Evolutionary conservation across 352 stramenopile genomes (phyloP).

Genomic region (Pythium vanterpoolii): DNA sequence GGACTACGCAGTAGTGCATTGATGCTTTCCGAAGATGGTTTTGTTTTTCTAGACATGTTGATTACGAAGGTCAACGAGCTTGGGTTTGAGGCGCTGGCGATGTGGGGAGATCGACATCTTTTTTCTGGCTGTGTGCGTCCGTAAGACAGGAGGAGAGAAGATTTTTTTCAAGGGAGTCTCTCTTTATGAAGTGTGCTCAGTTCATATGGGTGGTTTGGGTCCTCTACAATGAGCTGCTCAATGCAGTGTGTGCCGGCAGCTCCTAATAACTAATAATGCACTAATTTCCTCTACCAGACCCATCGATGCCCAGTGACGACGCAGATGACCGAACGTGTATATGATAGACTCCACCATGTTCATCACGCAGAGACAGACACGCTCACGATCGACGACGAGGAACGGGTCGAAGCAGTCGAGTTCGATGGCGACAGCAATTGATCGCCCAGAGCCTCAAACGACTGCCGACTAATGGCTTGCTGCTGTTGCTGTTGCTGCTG

Average conservation of each 20-base stretch:
- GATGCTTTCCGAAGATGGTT: no score
- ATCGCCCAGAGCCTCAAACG: constrained; percentile 52
- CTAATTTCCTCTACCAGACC: no score
- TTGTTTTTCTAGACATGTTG: no score
- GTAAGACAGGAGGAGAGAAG: neutral
- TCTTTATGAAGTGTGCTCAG: neutral
- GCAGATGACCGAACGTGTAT: neutral
- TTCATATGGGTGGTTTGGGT: neutral
- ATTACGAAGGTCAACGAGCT: constrained; percentile 28
- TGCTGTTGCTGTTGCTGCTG: constrained; percentile 17
- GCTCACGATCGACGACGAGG: constrained; percentile 19
- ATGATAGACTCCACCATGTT: neutral
- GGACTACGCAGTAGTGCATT: no score
- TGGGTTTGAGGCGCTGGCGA: neutral
- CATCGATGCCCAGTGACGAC: no score
- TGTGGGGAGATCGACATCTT: constrained; percentile 11
- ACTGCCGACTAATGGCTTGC: constrained; percentile 35
- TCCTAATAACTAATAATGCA: no score
- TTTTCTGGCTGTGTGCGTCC: no score
- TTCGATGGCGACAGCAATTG: constrained; percentile 41
- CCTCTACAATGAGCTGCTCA: neutral
- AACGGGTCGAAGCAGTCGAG: constrained; percentile 12
- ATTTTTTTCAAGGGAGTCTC: neutral
- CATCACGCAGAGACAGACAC: constrained; percentile 34
- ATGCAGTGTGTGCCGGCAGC: no score